These are phyloP conservation scores for Calophaca sinica DNA, from an alignment of 306 rosid species.

Conservation along the genomic window DNA sequence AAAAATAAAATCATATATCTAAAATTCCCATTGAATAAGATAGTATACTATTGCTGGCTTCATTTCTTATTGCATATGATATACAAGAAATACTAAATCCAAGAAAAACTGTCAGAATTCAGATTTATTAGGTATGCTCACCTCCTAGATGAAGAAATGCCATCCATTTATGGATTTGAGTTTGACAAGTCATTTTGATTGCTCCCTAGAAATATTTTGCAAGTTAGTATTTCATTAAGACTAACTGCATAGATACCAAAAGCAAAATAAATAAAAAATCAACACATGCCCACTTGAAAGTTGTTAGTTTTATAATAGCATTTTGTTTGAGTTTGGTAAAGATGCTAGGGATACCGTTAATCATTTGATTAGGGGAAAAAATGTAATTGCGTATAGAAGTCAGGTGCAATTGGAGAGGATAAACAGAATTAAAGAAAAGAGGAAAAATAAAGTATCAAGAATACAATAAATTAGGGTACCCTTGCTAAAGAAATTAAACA, in stretches of 20 bases:
- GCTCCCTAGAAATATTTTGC: slow-evolving; percentile 60
- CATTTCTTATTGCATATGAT: background rate
- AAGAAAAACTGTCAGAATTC: slow-evolving; percentile 28
- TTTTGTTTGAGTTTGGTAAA: background rate
- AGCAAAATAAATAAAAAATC: slow-evolving; percentile 1
- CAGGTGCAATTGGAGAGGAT: slow-evolving; percentile 6
- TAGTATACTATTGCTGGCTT: background rate
- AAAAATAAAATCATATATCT: slow-evolving; percentile 1
- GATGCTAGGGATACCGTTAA: background rate
- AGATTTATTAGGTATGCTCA: slow-evolving; percentile 42
- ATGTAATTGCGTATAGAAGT: slow-evolving; percentile 23
- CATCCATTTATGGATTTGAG: slow-evolving; percentile 56
- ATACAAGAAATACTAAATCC: slow-evolving; percentile 26
- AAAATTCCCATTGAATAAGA: background rate
- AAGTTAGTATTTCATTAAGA: slow-evolving; percentile 36
- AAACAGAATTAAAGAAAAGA: background rate
- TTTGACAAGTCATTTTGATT: slow-evolving; percentile 57
- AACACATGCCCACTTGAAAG: slow-evolving; percentile 10
- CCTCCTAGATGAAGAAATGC: slow-evolving; percentile 47
- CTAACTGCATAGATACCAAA: slow-evolving; percentile 24
- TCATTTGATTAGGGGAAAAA: background rate
- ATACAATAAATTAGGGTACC: background rate
- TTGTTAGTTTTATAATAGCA: background rate
- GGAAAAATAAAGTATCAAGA: background rate
- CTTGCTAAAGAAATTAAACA: background rate